A percentile compares a stretch with the other conserved stretches of the same genome.
These are phyloP conservation scores for Candida sojae DNA, from an alignment of 1,139 yeast genomes.

Conservation along the genomic window DNA sequence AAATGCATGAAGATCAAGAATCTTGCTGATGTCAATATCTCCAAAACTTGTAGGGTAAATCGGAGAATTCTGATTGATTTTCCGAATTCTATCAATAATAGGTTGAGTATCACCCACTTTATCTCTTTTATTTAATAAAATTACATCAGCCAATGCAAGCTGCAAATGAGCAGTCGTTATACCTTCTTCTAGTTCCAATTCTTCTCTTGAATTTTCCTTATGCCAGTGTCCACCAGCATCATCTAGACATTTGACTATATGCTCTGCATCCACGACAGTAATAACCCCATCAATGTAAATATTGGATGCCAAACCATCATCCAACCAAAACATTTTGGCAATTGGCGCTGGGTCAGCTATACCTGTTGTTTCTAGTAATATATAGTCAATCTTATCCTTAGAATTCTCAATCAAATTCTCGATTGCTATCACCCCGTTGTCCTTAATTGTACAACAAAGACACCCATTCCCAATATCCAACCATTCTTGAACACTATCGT, in stretches of 20 bases:
- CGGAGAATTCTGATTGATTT: slow-evolving; percentile 72
- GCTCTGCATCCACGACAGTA: slow-evolving; percentile 83
- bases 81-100: slow-evolving; percentile 41
- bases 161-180: slow-evolving; percentile 87
- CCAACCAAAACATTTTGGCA: slow-evolving; percentile 97
- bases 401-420: slow-evolving; percentile 79
- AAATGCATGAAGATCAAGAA: slow-evolving; percentile 82
- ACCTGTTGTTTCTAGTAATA: slow-evolving; percentile 91
- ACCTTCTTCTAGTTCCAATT: slow-evolving; percentile 39
- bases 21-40: slow-evolving; percentile 56
- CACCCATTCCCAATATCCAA: slow-evolving; percentile 95
- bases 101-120: slow-evolving; percentile 24
- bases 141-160: slow-evolving; percentile 84
- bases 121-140: slow-evolving; percentile 79
- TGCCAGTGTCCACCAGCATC: slow-evolving; percentile 69
- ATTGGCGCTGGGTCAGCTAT: slow-evolving; percentile 98
- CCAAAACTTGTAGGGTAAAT: slow-evolving; percentile 72
- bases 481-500: slow-evolving; percentile 84
- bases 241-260: slow-evolving; percentile 65
- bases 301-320: slow-evolving; percentile 79
- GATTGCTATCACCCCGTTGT: slow-evolving; percentile 91
- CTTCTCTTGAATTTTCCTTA: slow-evolving; percentile 36
- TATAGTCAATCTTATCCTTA: slow-evolving; percentile 80
- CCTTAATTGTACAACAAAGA: slow-evolving; percentile 93
- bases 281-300: slow-evolving; percentile 92